Percentiles rank a stretch among this genome's conserved stretches.
Conservation (phyloP, 2,329 filamentous ascomycete genomes). For the Clarireedia sp. region DNA sequence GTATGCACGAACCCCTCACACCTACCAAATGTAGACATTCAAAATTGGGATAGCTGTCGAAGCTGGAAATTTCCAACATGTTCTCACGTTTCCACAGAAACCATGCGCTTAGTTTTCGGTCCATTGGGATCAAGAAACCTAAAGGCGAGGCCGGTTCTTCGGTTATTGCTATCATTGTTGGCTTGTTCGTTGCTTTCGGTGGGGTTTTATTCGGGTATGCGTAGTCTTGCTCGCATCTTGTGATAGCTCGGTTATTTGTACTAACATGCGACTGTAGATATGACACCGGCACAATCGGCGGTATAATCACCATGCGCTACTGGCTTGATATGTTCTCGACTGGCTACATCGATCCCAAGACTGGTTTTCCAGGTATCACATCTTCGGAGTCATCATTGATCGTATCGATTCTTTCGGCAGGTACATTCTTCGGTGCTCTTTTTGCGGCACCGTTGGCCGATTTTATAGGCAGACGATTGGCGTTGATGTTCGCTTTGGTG, state of each 20-base stretch:
- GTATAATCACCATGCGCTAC: conserved; percentile 47
- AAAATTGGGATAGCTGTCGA: neutral
- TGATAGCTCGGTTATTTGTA: no score
- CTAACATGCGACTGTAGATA: conserved; percentile 31
- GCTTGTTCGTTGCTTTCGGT: conserved; percentile 53
- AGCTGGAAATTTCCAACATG: neutral
- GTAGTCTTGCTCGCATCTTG: no score
- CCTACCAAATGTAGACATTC: neutral
- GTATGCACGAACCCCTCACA: neutral
- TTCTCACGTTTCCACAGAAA: neutral
- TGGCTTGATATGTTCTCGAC: conserved; percentile 46
- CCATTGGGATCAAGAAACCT: conserved; percentile 36
- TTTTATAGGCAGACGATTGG: conserved; percentile 46
- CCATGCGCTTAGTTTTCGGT: neutral
- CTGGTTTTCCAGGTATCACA: conserved; percentile 38
- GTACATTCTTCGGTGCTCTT: conserved; percentile 64
- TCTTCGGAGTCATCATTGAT: conserved; percentile 54
- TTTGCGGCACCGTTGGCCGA: conserved; percentile 34
- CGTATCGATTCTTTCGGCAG: conserved; percentile 61
- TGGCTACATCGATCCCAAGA: conserved; percentile 36
- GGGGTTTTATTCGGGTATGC: conserved; percentile 50
- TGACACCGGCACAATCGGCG: conserved; percentile 51
- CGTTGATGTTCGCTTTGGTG: conserved; percentile 51
- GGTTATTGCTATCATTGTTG: conserved; percentile 53
- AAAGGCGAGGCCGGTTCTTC: conserved; percentile 45